Percentiles rank a stretch among this genome's conserved stretches.
These are phyloP conservation scores for Fusarium goolgardi DNA, from an alignment of 2,329 filamentous ascomycete species.

Conservation along the genomic window DNA sequence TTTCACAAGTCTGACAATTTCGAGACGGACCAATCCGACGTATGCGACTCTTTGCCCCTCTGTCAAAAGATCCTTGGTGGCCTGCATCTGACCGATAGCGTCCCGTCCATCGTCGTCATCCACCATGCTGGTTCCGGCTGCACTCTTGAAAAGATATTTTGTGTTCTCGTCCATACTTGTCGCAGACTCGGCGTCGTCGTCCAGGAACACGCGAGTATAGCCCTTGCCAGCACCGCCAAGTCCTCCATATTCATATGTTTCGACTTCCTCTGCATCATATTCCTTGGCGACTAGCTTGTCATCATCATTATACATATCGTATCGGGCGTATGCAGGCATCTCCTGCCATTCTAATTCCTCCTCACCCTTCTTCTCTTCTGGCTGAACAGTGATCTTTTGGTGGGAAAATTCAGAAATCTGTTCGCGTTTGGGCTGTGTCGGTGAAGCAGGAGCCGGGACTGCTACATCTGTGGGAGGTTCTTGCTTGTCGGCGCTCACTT, in stretches of 20 bases:
- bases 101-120: slow-evolving; percentile 88
- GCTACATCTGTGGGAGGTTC: slow-evolving; percentile 25
- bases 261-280: slow-evolving; percentile 76
- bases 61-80: slow-evolving; percentile 93
- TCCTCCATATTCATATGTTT: slow-evolving; percentile 75
- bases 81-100: slow-evolving; percentile 88
- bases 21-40: slow-evolving; percentile 86
- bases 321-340: slow-evolving; percentile 93
- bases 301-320: slow-evolving; percentile 96
- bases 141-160: slow-evolving; percentile 89
- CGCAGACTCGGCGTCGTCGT: slow-evolving; percentile 92
- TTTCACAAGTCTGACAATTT: slow-evolving; percentile 80
- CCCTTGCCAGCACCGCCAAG: slow-evolving; percentile 92
- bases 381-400: slow-evolving; percentile 75
- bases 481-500: slow-evolving; percentile 16
- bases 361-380: slow-evolving; percentile 62
- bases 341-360: slow-evolving; percentile 84
- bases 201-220: slow-evolving; percentile 93
- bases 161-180: slow-evolving; percentile 99
- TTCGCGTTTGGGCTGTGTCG: slow-evolving; percentile 38
- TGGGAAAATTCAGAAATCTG: slow-evolving; percentile 89
- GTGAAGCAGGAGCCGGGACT: slow-evolving; percentile 27
- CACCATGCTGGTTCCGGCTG: slow-evolving; percentile 66
- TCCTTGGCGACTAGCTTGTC: slow-evolving; percentile 88
- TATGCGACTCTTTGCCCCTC: slow-evolving; percentile 97